Base-by-base conservation (phyloP, 2,329 filamentous ascomycete species). In the Cytospora mali region DNA sequence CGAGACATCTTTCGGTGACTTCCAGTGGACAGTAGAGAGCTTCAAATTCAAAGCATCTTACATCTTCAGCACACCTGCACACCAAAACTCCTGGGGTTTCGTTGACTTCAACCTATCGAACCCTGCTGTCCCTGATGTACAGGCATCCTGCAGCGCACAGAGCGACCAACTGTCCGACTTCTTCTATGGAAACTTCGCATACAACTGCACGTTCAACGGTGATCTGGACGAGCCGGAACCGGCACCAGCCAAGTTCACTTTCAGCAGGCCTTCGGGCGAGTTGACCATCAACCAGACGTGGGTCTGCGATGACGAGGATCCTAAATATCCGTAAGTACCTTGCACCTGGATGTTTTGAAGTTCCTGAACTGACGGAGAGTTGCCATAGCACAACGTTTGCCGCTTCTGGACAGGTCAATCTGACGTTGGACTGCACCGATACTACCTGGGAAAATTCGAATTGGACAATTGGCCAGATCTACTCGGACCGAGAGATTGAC, bases 81-180 rank as follows among this genome's bases (percentile, higher is more conserved):
- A 84, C 72, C 80, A 83, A 66, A 80, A 78, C 70, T 76, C 76
- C 2, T 76, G 72, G 71, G 82, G 81, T 55, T 75, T 75, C 63
- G 76, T 80, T 65, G 75, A 73, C 69, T 84, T 84, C 74, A 80
- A 77, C 65, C 73, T 84, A n/a, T 68, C 71, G 59, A 84, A 83
- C 76, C 73, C 77, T 16, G 79, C 75, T 33, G 67, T 81, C 42
- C 66, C 72, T 46, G 62, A 58, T 21, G 75, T 76, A 65, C 68
- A 66, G 25, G 70, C 74, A 51, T 56, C 58, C 35, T 84, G 82
- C 77, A 66, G 65, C 29, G 79, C 73, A 51, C 16, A 66, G 23
- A 83, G 79, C 70, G 72, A 66, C 65, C 75, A 76, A 71, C 75
- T 83, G 6, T 64, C 55, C 11, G 77, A 81, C 67, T 84, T 82